Evolutionary conservation across 2,329 filamentous ascomycete species (phyloP).

Genomic region (Xylaria sp.): DNA sequence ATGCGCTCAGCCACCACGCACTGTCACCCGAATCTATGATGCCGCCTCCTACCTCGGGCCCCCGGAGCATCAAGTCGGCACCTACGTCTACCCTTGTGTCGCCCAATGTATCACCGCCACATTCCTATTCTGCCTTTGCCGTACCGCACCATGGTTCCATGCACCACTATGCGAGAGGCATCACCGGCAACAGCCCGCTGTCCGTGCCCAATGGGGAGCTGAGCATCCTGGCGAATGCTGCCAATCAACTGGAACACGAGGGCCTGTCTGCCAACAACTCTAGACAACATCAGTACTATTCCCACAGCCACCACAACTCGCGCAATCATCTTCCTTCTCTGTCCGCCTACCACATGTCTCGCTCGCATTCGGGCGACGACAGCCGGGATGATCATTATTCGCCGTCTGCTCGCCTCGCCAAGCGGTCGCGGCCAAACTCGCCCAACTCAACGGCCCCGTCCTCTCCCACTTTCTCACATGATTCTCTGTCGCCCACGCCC

Average conservation of each 20-base stretch:
- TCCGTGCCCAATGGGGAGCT: conserved; percentile 60
- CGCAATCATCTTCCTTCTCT: conserved; percentile 77
- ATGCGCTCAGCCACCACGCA: conserved; percentile 57
- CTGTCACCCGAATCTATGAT: conserved; percentile 72
- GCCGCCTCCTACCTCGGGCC: conserved; percentile 73
- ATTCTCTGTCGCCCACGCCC: conserved; percentile 93
- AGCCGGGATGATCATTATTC: conserved; percentile 80
- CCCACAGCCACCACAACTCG: conserved; percentile 58
- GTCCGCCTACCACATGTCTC: conserved; percentile 92
- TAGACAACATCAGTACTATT: conserved; percentile 66
- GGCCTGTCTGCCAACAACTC: conserved; percentile 56
- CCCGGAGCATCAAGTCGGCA: conserved; percentile 86
- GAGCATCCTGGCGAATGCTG: conserved; percentile 69
- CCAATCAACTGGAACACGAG: conserved; percentile 71
- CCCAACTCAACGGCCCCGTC: conserved; percentile 96
- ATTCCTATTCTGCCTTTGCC: conserved; percentile 81
- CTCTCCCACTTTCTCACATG: conserved; percentile 95
- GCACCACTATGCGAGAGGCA: conserved; percentile 61
- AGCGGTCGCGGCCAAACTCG: conserved; percentile 91
- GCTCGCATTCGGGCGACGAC: conserved; percentile 84
- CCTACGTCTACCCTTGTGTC: conserved; percentile 87
- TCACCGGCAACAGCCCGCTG: conserved; percentile 54
- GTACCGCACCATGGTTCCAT: conserved; percentile 57
- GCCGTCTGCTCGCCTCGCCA: conserved; percentile 76
- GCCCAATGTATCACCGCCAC: conserved; percentile 95